Percentiles rank a stretch among this genome's conserved stretches.
These are phyloP conservation scores for Linanthus parryae DNA, from an alignment of 148 eudicot genomes.

Conservation along the genomic window DNA sequence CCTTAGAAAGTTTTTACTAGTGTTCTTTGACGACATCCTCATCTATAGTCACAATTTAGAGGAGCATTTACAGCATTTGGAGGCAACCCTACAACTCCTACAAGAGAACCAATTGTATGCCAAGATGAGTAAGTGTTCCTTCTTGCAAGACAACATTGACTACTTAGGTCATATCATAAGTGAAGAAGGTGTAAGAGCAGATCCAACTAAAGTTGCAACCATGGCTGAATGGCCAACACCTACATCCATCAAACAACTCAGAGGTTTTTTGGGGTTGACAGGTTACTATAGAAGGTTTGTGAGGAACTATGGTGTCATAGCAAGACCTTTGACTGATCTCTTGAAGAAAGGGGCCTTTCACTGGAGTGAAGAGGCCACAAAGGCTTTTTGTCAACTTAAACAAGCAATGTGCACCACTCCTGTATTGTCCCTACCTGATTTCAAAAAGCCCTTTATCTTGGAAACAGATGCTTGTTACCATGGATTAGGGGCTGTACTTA, in stretches of 20 bases:
- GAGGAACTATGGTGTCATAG: neutral
- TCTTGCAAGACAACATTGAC: neutral
- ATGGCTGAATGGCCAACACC: neutral
- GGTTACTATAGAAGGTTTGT: neutral
- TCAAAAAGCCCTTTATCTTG: neutral
- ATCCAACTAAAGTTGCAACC: neutral
- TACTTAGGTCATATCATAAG: slow-evolving; percentile 3
- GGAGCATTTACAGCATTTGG: neutral
- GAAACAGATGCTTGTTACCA: neutral
- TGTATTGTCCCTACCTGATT: neutral
- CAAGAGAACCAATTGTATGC: neutral
- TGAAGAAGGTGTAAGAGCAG: neutral
- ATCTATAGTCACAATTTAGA: neutral
- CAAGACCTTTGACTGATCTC: neutral
- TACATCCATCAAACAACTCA: neutral
- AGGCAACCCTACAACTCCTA: neutral
- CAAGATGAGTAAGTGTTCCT: neutral
- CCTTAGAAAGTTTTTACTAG: neutral
- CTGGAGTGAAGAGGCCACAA: neutral
- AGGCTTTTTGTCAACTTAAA: neutral
- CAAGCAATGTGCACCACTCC: neutral
- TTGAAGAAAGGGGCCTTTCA: neutral
- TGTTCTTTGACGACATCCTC: neutral
- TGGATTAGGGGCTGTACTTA: slow-evolving; percentile 1
- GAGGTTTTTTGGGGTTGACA: slow-evolving; percentile 1